Base-by-base conservation (phyloP, 441 rosid genomes). In the Isatis lusitanica region DNA sequence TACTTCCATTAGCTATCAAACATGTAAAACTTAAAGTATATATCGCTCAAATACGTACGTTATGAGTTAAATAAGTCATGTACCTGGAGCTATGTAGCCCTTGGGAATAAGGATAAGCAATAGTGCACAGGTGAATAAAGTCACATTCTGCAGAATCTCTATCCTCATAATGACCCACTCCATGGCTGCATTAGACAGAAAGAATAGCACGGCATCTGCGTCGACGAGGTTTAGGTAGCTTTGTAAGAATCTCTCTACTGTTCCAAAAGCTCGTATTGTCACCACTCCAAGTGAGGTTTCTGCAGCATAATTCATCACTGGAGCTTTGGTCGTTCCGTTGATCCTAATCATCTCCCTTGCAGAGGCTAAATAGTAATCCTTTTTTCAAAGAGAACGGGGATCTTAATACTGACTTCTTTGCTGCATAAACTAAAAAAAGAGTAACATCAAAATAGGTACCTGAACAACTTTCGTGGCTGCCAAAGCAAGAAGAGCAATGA, bases 301-400 rank as follows among this genome's bases (percentile, higher is more conserved):
- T 1, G 97, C 82, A 43, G 92, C 91, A 76, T 80, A 85, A 67
- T 87, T 94, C 95, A 88, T 85, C 4, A 94, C 87, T 3, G 98
- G 97, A 50, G 97, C 95, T 77, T 90, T 92, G 13, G 96, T 94
- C 9, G 97, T 94, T 71, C 97, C 97, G 6, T 90, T 94, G 72
- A 94, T 91, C 73, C 98, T 78, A 46, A 88, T 87, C 42, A 91
- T 80, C 70, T 94, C 97, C 70, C 91, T 81, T 4, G 98, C 94
- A 59, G 97, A 78, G 35, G 92, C 87, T 63, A 86, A 47, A 78
- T 94, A 92, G 73, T 92, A 92, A 10, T 52, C 85, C 97, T 94
- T 72, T 74, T 38, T 16, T 9, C 33, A 68, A 31, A 28, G 21
- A 44, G 74, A 58, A 30, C 42, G 26, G 50, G 5, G 35, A 33